Percentiles rank a stretch among this genome's conserved stretches.
phyloP scores from a whole-genome alignment of 768 basidiomycete species.

The Gymnopilus junonius region DNA sequence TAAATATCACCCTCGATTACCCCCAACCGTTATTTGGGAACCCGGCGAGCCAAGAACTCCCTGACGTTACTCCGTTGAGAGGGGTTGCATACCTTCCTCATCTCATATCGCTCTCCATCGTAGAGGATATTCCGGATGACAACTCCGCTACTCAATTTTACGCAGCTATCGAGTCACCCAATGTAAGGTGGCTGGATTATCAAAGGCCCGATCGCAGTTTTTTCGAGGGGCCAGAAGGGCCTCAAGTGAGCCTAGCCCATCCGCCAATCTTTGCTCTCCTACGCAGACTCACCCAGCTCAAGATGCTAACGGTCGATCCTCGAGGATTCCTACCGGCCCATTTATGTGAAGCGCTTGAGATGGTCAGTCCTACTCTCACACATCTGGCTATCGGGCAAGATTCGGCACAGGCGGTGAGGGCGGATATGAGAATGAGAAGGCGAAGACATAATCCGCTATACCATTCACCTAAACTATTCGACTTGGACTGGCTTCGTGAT shows the following conservation, averaged over 20 bases:
- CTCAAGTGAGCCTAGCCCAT: not conserved
- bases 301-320: not conserved
- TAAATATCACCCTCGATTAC: not conserved
- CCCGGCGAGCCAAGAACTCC: not conserved
- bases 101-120: not conserved
- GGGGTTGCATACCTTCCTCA: not conserved
- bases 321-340: not conserved
- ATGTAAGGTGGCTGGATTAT: not conserved
- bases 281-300: not conserved
- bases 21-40: too few relatives aligned
- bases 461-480: not conserved
- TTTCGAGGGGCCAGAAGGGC: not conserved
- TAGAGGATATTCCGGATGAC: not conserved
- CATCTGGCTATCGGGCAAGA: not conserved
- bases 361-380: not conserved
- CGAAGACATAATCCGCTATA: not conserved
- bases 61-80: not conserved
- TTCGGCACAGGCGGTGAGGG: not conserved
- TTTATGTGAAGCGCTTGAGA: not conserved
- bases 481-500: not conserved
- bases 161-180: not conserved
- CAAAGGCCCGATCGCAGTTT: not conserved
- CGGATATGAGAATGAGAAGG: not conserved
- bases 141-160: not conserved
- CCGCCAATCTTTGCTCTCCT: not conserved